Evolutionary conservation across 495 filamentous ascomycete species (phyloP).

Genomic region (Trypethelium eluteriae): DNA sequence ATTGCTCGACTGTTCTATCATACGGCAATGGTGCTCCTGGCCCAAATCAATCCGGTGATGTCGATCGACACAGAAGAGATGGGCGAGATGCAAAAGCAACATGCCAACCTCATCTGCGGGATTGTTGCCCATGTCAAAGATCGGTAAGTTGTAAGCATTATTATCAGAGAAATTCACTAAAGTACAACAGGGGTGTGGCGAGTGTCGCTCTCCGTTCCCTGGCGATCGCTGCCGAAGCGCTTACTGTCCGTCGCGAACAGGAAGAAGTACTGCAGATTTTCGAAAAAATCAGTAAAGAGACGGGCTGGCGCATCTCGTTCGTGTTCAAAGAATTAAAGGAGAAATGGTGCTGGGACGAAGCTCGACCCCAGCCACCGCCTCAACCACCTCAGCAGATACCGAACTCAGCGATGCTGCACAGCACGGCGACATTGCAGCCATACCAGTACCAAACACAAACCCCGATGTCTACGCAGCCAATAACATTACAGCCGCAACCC

Average conservation of each 20-base stretch:
- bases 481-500: conserved; percentile 16
- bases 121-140: conserved; percentile 81
- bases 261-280: conserved; percentile 76
- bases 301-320: conserved; percentile 67
- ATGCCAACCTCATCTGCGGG: conserved; percentile 78
- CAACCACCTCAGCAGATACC: conserved; percentile 28
- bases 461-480: conserved; percentile 10
- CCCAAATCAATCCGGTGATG: conserved; percentile 64
- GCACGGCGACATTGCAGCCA: conserved; percentile 16
- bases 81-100: conserved; percentile 56
- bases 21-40: conserved; percentile 69
- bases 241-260: conserved; percentile 64
- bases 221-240: conserved; percentile 66
- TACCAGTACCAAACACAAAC: conserved; percentile 11
- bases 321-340: conserved; percentile 61
- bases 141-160: conserved; percentile 37
- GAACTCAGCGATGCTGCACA: conserved; percentile 13
- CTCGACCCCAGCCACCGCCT: conserved; percentile 22
- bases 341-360: conserved; percentile 69
- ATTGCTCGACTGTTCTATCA: conserved; percentile 89
- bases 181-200: conserved; percentile 53
- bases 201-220: conserved; percentile 71
- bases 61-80: conserved; percentile 55
- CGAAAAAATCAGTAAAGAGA: conserved; percentile 62
- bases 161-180: conserved; percentile 18